Conservation (phyloP, 129 eudicot genomes). For the Heracleum sosnowskyi region DNA sequence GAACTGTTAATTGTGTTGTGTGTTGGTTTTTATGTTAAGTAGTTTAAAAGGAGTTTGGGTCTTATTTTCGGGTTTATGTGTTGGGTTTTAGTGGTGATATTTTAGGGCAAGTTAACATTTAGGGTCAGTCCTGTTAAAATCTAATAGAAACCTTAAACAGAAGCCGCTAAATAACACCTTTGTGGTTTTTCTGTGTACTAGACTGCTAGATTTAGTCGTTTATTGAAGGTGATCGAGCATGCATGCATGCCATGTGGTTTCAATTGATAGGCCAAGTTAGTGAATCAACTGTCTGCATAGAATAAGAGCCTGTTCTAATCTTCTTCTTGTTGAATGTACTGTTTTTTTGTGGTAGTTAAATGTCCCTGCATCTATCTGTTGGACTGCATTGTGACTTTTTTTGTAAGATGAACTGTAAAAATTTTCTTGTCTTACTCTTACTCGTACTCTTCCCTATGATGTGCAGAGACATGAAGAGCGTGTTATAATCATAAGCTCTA, state of each 20-base stretch:
- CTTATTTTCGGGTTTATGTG: too few relatives aligned
- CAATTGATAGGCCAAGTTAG: not conserved
- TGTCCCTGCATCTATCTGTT: not conserved
- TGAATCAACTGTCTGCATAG: not conserved
- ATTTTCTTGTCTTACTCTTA: not conserved
- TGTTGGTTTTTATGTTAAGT: too few relatives aligned
- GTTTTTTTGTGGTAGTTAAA: not conserved
- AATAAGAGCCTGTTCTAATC: not conserved
- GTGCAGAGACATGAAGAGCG: conserved; percentile 88
- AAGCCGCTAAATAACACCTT: not conserved
- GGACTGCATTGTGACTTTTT: not conserved
- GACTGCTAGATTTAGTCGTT: not conserved
- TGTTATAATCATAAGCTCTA: conserved; percentile 86
- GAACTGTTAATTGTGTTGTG: not conserved
- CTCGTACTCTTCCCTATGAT: not conserved
- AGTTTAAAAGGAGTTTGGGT: too few relatives aligned
- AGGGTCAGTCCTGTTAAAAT: not conserved
- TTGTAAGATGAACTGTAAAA: not conserved
- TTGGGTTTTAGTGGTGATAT: too few relatives aligned
- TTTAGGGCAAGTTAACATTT: not conserved
- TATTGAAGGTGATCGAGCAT: not conserved
- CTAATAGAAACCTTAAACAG: not conserved
- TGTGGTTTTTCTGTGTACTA: not conserved
- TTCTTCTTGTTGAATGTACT: not conserved
- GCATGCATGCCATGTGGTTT: not conserved